phyloP scores from a whole-genome alignment of 176 grass and related monocot species.

The Ananas comosus region DNA sequence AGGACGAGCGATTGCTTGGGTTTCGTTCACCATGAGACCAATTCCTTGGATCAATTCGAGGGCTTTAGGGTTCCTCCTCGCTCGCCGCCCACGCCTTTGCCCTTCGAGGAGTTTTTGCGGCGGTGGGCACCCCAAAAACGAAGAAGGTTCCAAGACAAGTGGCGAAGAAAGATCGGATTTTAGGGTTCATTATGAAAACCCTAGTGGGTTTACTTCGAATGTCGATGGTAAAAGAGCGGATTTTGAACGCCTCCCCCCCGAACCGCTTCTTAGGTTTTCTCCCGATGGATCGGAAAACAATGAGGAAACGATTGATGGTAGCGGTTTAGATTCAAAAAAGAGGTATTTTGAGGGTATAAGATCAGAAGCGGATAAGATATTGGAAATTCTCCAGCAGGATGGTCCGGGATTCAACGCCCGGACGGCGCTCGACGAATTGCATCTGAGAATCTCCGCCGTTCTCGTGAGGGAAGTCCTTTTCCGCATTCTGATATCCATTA shows the following conservation, averaged over 20 bases:
- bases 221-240: constrained; percentile 17
- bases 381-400: constrained; percentile 68
- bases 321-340: constrained; percentile 8
- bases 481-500: constrained; percentile 40
- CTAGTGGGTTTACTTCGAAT: background rate
- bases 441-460: constrained; percentile 31
- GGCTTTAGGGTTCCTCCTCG: constrained; percentile 16
- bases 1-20: constrained; percentile 1
- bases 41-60: constrained; percentile 10
- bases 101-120: constrained; percentile 30
- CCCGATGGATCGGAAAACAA: constrained; percentile 14
- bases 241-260: constrained; percentile 25
- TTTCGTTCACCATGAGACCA: constrained; percentile 28
- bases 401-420: constrained; percentile 62
- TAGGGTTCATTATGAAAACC: background rate
- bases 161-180: constrained; percentile 5
- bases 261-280: constrained; percentile 49
- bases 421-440: constrained; percentile 70
- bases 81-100: constrained; percentile 24
- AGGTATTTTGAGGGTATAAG: constrained; percentile 23
- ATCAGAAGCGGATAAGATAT: constrained; percentile 36
- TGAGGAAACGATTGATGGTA: constrained; percentile 25
- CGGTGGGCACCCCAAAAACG: background rate
- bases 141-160: background rate
- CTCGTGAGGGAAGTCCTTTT: constrained; percentile 65